Conservation (phyloP, 441 rosid species). For the Populus hybrid region DNA sequence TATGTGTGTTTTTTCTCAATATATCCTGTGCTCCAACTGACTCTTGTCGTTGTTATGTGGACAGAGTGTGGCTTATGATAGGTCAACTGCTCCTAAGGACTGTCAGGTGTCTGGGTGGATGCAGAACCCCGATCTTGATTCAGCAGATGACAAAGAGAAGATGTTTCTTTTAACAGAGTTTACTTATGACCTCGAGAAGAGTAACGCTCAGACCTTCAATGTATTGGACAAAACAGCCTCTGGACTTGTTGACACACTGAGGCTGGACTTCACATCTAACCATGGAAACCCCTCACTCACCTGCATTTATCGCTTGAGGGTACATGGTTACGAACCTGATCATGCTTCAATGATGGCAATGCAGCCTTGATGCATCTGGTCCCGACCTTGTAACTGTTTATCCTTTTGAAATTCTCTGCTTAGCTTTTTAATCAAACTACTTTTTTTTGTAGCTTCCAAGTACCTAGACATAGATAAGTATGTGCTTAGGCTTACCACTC, state of each 20-base stretch:
- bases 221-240: conserved; percentile 42
- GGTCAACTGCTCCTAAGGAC: conserved; percentile 95
- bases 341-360: conserved; percentile 40
- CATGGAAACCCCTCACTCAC: conserved; percentile 85
- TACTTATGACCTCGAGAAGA: conserved; percentile 78
- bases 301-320: conserved; percentile 90
- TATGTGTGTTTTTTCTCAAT: neutral
- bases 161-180: conserved; percentile 65
- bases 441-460: conserved; percentile 9
- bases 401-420: conserved; percentile 12
- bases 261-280: conserved; percentile 79
- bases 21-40: neutral
- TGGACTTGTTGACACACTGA: conserved; percentile 57
- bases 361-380: conserved; percentile 32
- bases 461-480: conserved; percentile 13
- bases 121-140: conserved; percentile 39
- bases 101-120: conserved; percentile 86
- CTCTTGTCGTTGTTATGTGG: conserved; percentile 14
- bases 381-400: conserved; percentile 19
- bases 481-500: conserved; percentile 6
- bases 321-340: conserved; percentile 81
- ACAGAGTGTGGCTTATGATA: conserved; percentile 91
- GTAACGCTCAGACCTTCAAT: conserved; percentile 78
- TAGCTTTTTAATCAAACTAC: neutral
- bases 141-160: conserved; percentile 38